phyloP scores from a whole-genome alignment of 2,329 filamentous ascomycete genomes.

The Daldinia eschscholtzii region DNA sequence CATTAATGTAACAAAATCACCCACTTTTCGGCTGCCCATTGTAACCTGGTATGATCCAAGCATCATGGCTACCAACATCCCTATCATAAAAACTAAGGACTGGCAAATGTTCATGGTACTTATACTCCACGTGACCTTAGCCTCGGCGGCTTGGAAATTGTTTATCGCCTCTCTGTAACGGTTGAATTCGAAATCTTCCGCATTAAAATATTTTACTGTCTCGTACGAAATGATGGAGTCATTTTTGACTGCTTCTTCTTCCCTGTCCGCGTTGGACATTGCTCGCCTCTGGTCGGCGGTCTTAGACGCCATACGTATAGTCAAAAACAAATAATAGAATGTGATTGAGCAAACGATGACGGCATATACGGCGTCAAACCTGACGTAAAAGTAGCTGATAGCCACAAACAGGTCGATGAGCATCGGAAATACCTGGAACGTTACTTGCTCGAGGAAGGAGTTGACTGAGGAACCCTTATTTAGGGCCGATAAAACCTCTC shows the following conservation, averaged over 20 bases:
- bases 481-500: constrained; percentile 93
- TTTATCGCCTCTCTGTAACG: constrained; percentile 78
- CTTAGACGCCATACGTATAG: constrained; percentile 94
- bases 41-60: constrained; percentile 83
- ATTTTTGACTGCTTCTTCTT: constrained; percentile 98
- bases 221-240: constrained; percentile 99
- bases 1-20: constrained; percentile 79
- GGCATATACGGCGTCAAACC: constrained; percentile 90
- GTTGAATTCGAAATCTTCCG: constrained; percentile 81
- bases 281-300: constrained; percentile 89
- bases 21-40: constrained; percentile 72
- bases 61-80: constrained; percentile 77
- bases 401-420: constrained; percentile 89
- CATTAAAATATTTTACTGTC: constrained; percentile 92
- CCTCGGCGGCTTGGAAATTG: constrained; percentile 80
- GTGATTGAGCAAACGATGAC: constrained; percentile 91
- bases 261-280: constrained; percentile 94
- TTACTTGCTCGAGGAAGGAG: constrained; percentile 94
- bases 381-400: constrained; percentile 81
- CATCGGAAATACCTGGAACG: constrained; percentile 96
- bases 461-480: constrained; percentile 98
- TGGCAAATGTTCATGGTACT: constrained; percentile 86
- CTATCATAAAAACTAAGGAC: constrained; percentile 82
- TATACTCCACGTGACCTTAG: constrained; percentile 80
- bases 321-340: constrained; percentile 96